Percentiles rank a stretch among this genome's conserved stretches.
These are phyloP conservation scores for Clarireedia hainanense DNA, from an alignment of 2,329 filamentous ascomycete species.

Conservation along the genomic window DNA sequence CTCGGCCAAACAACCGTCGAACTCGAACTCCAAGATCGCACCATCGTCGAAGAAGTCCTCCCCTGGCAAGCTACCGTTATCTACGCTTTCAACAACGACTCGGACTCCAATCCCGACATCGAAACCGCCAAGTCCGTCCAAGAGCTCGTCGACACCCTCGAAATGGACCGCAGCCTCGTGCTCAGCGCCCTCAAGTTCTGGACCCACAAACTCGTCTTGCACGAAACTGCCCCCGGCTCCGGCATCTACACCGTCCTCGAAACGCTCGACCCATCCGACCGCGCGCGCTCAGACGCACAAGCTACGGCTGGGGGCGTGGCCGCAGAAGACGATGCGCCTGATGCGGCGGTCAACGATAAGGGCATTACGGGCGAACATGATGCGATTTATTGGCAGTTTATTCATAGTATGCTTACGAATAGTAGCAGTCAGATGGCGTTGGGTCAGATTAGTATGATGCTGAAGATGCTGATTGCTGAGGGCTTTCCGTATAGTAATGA, in stretches of 20 bases:
- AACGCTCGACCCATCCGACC: slow-evolving; percentile 40
- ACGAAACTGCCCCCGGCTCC: slow-evolving; percentile 42
- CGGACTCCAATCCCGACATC: slow-evolving; percentile 9
- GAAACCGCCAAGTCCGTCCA: slow-evolving; percentile 37
- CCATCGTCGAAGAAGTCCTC: slow-evolving; percentile 61
- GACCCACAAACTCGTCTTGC: slow-evolving; percentile 60
- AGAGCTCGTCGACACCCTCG: slow-evolving; percentile 46
- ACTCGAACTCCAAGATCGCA: slow-evolving; percentile 75
- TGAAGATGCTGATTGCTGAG: slow-evolving; percentile 83
- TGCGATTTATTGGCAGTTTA: slow-evolving; percentile 81
- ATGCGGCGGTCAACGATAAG: slow-evolving; percentile 34
- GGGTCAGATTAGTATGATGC: slow-evolving; percentile 81
- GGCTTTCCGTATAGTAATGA: slow-evolving; percentile 87
- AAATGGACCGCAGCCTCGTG: slow-evolving; percentile 69
- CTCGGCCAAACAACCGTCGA: slow-evolving; percentile 74
- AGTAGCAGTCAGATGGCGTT: slow-evolving; percentile 73
- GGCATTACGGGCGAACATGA: slow-evolving; percentile 58
- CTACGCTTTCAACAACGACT: slow-evolving; percentile 60
- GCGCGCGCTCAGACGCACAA: slow-evolving; percentile 25
- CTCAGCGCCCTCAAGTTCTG: slow-evolving; percentile 62
- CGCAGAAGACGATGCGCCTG: slow-evolving; percentile 17
- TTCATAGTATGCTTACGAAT: slow-evolving; percentile 92
- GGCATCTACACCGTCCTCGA: slow-evolving; percentile 59
- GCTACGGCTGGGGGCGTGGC: slow-evolving; percentile 18
- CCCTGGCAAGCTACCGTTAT: slow-evolving; percentile 87